phyloP scores from a whole-genome alignment of 2,329 filamentous ascomycete species.

The Fusarium sp. region DNA sequence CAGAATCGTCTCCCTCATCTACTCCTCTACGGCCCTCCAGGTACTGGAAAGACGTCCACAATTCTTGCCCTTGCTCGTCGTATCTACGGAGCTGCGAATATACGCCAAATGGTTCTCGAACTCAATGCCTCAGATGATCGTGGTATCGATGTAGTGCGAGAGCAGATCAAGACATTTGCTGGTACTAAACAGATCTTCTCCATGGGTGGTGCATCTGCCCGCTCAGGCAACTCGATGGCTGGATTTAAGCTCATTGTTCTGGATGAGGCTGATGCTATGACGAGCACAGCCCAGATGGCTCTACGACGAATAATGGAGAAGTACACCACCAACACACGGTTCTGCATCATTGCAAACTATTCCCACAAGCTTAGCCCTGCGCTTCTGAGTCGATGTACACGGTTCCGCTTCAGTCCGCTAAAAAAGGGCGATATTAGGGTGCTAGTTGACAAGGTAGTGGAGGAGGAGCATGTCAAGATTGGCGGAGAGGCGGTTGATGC shows the following conservation, averaged over 20 bases:
- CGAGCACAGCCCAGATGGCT: constrained; percentile 98
- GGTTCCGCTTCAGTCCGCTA: constrained; percentile 93
- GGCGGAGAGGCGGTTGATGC: constrained; percentile 81
- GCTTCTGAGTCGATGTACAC: constrained; percentile 89
- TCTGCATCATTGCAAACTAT: constrained; percentile 99
- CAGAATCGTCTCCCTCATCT: constrained; percentile 94
- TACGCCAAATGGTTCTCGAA: constrained; percentile 98
- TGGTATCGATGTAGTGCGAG: constrained; percentile 96
- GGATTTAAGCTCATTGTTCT: constrained; percentile 96
- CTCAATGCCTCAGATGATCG: constrained; percentile 97
- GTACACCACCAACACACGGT: constrained; percentile 96
- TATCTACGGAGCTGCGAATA: constrained; percentile 91
- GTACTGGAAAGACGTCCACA: constrained; percentile 97
- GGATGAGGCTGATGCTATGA: constrained; percentile 99
- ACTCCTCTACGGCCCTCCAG: constrained; percentile 94
- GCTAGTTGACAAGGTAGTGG: constrained; percentile 88
- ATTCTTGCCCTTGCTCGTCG: constrained; percentile 90
- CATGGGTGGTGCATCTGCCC: constrained; percentile 63
- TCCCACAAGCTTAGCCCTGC: constrained; percentile 97
- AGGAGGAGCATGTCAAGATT: constrained; percentile 87
- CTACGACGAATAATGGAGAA: constrained; percentile 98
- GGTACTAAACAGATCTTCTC: constrained; percentile 97
- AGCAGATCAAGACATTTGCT: constrained; percentile 99
- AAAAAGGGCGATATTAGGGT: constrained; percentile 87
- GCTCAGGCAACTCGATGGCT: constrained; percentile 63